Percentiles rank a stretch among this genome's conserved stretches.
phyloP scores from a whole-genome alignment of 2,329 filamentous ascomycete species.

The Trichophyton schoenleinii region DNA sequence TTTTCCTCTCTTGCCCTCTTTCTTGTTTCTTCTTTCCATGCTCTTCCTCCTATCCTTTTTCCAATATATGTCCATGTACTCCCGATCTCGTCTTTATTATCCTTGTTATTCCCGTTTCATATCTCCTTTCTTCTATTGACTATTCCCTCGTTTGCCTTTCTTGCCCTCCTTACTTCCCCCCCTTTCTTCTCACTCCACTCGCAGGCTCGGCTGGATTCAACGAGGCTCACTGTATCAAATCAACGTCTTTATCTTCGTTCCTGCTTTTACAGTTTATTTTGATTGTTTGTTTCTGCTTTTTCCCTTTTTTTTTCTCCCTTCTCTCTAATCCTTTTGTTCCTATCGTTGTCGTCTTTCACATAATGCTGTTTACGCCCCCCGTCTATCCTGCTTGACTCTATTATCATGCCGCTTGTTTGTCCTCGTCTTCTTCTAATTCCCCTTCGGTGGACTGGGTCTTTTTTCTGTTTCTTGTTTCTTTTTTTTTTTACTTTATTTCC shows the following conservation, averaged over 20 bases:
- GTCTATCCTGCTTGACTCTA: neutral
- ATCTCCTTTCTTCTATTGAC: neutral
- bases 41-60: neutral
- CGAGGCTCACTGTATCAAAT: neutral
- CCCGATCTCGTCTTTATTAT: neutral
- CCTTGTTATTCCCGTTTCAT: neutral
- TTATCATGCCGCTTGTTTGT: neutral
- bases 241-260: neutral
- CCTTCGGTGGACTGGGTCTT: neutral
- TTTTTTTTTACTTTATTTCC: neutral
- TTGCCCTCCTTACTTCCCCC: neutral
- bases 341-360: neutral
- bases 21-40: neutral
- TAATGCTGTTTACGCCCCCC: neutral
- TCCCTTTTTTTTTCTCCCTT: neutral
- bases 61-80: conserved; percentile 4
- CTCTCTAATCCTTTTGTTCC: neutral
- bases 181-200: neutral
- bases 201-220: neutral
- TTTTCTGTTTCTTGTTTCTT: neutral
- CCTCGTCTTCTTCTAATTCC: neutral
- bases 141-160: neutral
- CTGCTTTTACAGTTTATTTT: neutral
- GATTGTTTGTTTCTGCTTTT: neutral
- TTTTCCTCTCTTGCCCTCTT: neutral